A percentile compares a stretch with the other conserved stretches of the same genome.
Conservation (phyloP, 208 protist species). For the Trypanosoma lewisi region DNA sequence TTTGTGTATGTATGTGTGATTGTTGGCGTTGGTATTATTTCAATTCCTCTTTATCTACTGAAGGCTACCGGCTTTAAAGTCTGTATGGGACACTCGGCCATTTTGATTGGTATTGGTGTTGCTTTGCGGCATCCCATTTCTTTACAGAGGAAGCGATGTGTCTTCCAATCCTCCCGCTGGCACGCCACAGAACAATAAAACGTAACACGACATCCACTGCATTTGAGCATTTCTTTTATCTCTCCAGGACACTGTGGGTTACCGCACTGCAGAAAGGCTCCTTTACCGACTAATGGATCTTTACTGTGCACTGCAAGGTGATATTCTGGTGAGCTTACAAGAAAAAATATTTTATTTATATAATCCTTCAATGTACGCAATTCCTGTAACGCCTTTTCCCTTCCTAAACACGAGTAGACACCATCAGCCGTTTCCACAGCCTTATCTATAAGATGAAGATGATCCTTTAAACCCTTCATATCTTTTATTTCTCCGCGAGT, state of each 20-base stretch:
- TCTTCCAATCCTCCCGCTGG: conserved; percentile 78
- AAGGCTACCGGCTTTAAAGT: conserved; percentile 30
- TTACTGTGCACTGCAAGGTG: conserved; percentile 73
- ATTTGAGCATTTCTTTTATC: conserved; percentile 70
- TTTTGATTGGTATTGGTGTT: conserved; percentile 26
- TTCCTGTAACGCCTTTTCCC: conserved; percentile 38
- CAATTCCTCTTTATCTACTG: conserved; percentile 9
- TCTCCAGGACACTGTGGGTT: conserved; percentile 56
- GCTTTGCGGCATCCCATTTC: conserved; percentile 62
- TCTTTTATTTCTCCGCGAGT: conserved; percentile 55
- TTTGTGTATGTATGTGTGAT: too few species aligned
- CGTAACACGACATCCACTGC: conserved; percentile 71
- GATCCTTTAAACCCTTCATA: conserved; percentile 41
- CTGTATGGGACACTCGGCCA: conserved; percentile 25
- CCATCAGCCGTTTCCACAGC: conserved; percentile 41
- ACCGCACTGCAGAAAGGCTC: conserved; percentile 54
- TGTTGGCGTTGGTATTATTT: not conserved
- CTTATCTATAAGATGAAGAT: conserved; percentile 44
- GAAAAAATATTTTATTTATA: conserved; percentile 41
- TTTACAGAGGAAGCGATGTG: conserved; percentile 66
- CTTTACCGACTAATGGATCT: conserved; percentile 59
- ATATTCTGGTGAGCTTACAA: conserved; percentile 51
- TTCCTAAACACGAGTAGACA: conserved; percentile 35
- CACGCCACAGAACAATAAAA: conserved; percentile 79
- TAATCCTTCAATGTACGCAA: conserved; percentile 51